Percentiles rank a stretch among this genome's conserved stretches.
phyloP scores from a whole-genome alignment of 768 basidiomycete genomes.

The Mycena vulgaris region DNA sequence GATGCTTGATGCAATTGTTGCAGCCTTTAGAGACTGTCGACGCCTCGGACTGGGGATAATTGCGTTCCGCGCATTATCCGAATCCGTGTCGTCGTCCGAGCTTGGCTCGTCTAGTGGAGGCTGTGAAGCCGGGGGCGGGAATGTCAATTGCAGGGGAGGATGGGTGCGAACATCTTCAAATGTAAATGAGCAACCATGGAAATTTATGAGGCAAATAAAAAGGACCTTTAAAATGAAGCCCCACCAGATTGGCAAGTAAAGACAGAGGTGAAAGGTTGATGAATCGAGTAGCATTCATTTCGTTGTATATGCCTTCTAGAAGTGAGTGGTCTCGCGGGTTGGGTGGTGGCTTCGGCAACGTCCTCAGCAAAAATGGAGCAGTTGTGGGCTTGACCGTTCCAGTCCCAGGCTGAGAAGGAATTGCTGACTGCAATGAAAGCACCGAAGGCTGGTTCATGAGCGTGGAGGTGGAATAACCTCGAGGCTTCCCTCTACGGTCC shows the following conservation, averaged over 20 bases:
- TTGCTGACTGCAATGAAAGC: conserved; percentile 2
- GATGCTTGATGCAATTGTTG: conserved; percentile 36
- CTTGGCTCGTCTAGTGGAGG: conserved; percentile 33
- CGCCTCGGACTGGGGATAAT: conserved; percentile 49
- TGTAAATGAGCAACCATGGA: not conserved
- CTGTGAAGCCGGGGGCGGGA: conserved; percentile 59
- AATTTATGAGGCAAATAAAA: conserved; percentile 8
- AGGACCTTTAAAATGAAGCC: conserved; percentile 75
- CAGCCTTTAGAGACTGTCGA: conserved; percentile 33
- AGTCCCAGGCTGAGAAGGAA: conserved; percentile 6
- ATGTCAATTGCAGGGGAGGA: conserved; percentile 72
- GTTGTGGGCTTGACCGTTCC: conserved; percentile 25
- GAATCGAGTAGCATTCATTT: conserved; percentile 78
- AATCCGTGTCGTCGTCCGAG: conserved; percentile 46
- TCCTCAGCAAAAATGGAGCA: conserved; percentile 53
- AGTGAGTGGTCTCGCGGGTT: conserved; percentile 80
- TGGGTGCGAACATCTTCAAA: conserved; percentile 75
- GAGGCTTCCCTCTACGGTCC: conserved; percentile 23
- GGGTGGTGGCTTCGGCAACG: conserved; percentile 55
- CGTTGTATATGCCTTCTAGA: conserved; percentile 74
- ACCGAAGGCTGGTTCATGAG: conserved; percentile 15
- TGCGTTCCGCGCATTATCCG: conserved; percentile 56
- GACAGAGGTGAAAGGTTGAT: conserved; percentile 79
- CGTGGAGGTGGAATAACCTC: conserved; percentile 34
- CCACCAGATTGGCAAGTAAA: conserved; percentile 69